Base-by-base conservation (phyloP, 805 yeast genomes). In the Candida dajiaensis region DNA sequence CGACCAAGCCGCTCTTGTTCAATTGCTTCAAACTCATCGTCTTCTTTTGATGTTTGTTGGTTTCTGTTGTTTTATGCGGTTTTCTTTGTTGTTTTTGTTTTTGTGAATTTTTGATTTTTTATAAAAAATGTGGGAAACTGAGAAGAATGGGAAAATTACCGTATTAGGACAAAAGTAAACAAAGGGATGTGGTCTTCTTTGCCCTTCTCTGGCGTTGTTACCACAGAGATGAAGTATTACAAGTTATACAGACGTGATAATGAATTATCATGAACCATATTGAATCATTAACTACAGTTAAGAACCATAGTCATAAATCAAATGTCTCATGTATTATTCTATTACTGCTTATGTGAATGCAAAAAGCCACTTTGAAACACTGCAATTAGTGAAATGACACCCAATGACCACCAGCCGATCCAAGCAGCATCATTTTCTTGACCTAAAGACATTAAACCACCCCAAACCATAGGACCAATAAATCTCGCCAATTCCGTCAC, bases 1-100 rank as follows among this genome's bases (percentile, higher is more conserved):
- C 61, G 45, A 64, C 62, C 43, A 72, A 63, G 20, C 64, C 64
- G 28, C 60, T 57, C 59, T 72, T 72, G 45, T 62, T 67, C 59
- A 70, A 50, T 41, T 56, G 55, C 47, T 62, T 58, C 50, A 70
- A 59, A 53, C 66, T 64, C 65, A 64, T 63, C 38, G 36, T 16
- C n/a, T 39, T 36, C 25, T 36, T 36, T 36, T 7, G 12, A 42
- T 44, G 42, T 36, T 7, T 3, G 12, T 42, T 44, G 43, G 22
- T 28, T 47, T 15, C 40, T 42, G 44, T 16, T 42, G 38, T 39
- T 47, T 33, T 16, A 33, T 33, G 42, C 41, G 40, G 37, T 16
- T 21, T 21, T 26, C 25, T 38, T 38, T 38, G 43, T 25, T n/a
- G n/a, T n/a, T n/a, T 25, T 43, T 46, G 41, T 33, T 45, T 37